phyloP scores from a whole-genome alignment of 345 rosid genomes.

The Euphorbia tirucalli region DNA sequence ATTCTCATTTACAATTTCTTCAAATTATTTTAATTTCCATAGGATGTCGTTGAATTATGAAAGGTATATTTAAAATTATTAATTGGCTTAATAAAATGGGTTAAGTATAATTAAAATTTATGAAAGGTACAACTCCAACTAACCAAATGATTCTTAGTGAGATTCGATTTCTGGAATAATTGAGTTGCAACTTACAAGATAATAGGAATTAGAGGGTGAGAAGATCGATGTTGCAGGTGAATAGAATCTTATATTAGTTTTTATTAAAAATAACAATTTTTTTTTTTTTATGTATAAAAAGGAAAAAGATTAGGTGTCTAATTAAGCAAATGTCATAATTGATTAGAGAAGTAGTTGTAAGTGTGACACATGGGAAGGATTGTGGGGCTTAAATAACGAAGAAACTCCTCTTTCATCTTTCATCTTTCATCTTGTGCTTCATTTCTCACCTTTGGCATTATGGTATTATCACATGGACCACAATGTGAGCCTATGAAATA shows the following conservation, averaged over 20 bases:
- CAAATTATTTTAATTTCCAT: too few species aligned
- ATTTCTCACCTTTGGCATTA: background rate
- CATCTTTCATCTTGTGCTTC: background rate
- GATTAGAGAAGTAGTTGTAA: background rate
- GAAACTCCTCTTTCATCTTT: too few species aligned
- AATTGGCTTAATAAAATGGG: too few species aligned
- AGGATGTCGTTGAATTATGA: too few species aligned
- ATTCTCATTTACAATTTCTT: too few species aligned
- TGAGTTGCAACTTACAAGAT: background rate
- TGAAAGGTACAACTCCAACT: too few species aligned
- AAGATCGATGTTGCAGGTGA: background rate
- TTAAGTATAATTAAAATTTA: too few species aligned
- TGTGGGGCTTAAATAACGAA: background rate
- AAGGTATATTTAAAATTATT: too few species aligned
- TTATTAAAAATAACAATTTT: background rate
- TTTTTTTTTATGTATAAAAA: too few species aligned
- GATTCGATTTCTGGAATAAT: background rate
- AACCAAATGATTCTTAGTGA: background rate
- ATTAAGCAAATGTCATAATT: background rate
- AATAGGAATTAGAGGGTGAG: background rate
- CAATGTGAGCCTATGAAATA: too few species aligned
- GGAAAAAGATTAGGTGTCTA: too few species aligned
- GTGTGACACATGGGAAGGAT: background rate
- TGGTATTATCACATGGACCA: too few species aligned
- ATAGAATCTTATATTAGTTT: background rate